A percentile compares a stretch with the other conserved stretches of the same genome.
Conservation (phyloP, 2,329 filamentous ascomycete species). For the Alternaria infectoria region DNA sequence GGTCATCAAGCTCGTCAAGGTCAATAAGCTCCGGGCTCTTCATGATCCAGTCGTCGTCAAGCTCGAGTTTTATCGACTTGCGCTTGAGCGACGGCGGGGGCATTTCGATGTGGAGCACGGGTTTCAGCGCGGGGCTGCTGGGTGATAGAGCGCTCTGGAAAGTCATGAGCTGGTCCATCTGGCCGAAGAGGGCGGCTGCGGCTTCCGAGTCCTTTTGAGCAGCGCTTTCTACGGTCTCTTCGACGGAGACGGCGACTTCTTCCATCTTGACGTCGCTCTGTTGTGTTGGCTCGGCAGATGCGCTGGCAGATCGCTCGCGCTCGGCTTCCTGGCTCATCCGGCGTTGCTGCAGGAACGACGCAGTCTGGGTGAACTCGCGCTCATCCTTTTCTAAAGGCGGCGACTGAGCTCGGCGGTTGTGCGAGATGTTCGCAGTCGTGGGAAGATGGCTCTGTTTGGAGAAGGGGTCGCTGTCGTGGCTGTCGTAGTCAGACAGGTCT, state of each 20-base stretch:
- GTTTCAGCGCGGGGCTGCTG: constrained; percentile 56
- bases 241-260: constrained; percentile 45
- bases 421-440: constrained; percentile 54
- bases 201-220: constrained; percentile 59
- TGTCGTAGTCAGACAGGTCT: constrained; percentile 88
- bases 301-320: constrained; percentile 49
- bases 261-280: constrained; percentile 44
- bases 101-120: constrained; percentile 44
- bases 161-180: constrained; percentile 46
- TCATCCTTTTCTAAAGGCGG: constrained; percentile 93
- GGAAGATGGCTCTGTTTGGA: constrained; percentile 56
- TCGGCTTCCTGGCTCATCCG: constrained; percentile 52
- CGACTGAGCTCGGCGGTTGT: constrained; percentile 76
- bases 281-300: constrained; percentile 43
- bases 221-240: constrained; percentile 56
- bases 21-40: constrained; percentile 86
- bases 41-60: constrained; percentile 48
- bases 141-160: constrained; percentile 46
- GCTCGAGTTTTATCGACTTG: constrained; percentile 40
- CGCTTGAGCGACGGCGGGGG: constrained; percentile 39
- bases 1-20: constrained; percentile 75
- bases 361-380: constrained; percentile 95
- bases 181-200: constrained; percentile 57
- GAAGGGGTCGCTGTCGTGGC: constrained; percentile 66
- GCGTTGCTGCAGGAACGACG: constrained; percentile 76